Evolutionary conservation across 2,329 filamentous ascomycete genomes (phyloP).

Genomic region (Cladosporium cucumerinum): DNA sequence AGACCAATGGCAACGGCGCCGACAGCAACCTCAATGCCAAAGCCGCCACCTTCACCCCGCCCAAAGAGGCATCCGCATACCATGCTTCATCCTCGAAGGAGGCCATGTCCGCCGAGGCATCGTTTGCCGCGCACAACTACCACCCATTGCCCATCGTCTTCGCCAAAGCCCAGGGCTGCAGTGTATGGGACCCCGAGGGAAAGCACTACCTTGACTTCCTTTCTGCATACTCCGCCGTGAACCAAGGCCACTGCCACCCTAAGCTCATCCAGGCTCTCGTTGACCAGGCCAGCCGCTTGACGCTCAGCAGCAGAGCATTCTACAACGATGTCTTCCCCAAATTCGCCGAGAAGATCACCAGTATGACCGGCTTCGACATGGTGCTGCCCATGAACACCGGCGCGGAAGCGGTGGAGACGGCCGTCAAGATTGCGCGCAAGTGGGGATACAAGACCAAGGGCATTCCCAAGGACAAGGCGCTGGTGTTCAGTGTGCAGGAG

Average conservation of each 20-base stretch:
- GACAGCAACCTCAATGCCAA: conserved; percentile 39
- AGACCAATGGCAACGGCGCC: conserved; percentile 26
- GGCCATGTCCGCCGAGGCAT: conserved; percentile 76
- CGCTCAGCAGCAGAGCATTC: conserved; percentile 90
- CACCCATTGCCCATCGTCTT: conserved; percentile 95
- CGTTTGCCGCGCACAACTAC: conserved; percentile 96
- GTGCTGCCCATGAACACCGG: conserved; percentile 98
- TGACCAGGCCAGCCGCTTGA: conserved; percentile 85
- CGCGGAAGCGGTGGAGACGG: conserved; percentile 93
- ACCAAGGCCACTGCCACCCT: conserved; percentile 97
- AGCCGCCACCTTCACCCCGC: conserved; percentile 40
- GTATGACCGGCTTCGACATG: conserved; percentile 94
- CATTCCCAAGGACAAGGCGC: conserved; percentile 76
- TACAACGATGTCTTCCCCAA: conserved; percentile 97
- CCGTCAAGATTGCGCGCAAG: conserved; percentile 92
- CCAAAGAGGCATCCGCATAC: conserved; percentile 47
- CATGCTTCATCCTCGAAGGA: conserved; percentile 75
- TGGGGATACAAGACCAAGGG: conserved; percentile 98
- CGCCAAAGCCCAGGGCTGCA: conserved; percentile 74
- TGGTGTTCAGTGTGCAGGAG: conserved; percentile 79
- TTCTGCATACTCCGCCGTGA: conserved; percentile 95
- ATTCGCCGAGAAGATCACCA: conserved; percentile 88
- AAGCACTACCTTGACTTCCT: conserved; percentile 96
- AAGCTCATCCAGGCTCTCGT: conserved; percentile 87
- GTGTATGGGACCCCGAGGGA: conserved; percentile 91